A percentile compares a stretch with the other conserved stretches of the same genome.
Conservation (phyloP, 257 asterid species). For the Solanum sitiens region DNA sequence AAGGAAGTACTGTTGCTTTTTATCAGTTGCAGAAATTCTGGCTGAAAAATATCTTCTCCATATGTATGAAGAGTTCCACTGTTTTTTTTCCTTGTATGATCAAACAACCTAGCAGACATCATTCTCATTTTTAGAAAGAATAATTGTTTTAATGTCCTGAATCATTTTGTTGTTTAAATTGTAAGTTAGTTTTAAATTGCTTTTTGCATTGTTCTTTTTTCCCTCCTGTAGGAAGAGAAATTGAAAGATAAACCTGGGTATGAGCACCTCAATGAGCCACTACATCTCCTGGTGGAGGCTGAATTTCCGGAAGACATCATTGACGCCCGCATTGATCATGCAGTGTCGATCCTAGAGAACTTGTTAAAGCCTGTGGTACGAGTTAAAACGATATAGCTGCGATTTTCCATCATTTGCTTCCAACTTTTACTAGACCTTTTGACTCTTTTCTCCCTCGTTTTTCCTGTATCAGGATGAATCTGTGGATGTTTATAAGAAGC, state of each 20-base stretch:
- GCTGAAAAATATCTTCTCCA: background rate
- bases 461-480: conserved; percentile 42
- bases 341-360: conserved; percentile 48
- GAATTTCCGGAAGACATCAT: conserved; percentile 71
- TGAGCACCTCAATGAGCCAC: conserved; percentile 76
- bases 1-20: too few species aligned
- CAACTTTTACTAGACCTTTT: background rate
- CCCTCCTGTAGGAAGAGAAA: conserved; percentile 45
- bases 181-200: background rate
- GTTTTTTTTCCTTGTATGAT: background rate
- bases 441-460: background rate
- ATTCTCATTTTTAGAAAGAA: background rate
- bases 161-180: background rate
- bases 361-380: conserved; percentile 75
- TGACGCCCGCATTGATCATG: conserved; percentile 60
- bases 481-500: conserved; percentile 63
- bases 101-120: background rate
- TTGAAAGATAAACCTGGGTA: conserved; percentile 66
- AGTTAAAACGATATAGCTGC: background rate
- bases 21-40: background rate
- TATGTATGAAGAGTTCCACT: background rate
- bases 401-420: background rate
- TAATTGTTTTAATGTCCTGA: background rate
- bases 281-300: conserved; percentile 72
- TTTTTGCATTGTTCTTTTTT: background rate